phyloP scores from a whole-genome alignment of 768 basidiomycete species.

The Calvatia gigantea region DNA sequence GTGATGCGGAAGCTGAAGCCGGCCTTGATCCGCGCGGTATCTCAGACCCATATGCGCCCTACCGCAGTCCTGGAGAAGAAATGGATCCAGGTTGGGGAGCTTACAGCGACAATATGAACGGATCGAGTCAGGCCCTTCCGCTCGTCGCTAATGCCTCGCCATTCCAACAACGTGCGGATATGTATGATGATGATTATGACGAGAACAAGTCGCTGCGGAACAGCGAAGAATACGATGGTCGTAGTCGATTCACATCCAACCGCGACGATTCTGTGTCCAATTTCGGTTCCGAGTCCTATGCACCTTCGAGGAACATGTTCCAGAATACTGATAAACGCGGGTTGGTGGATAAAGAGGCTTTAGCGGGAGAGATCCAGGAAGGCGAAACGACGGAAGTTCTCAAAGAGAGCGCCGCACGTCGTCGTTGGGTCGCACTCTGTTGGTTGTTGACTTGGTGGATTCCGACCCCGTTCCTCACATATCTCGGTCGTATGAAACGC shows the following conservation, averaged over 20 bases:
- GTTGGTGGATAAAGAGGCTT: conserved; percentile 73
- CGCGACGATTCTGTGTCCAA: conserved; percentile 77
- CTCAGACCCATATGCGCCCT: conserved; percentile 77
- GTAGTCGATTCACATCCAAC: conserved; percentile 73
- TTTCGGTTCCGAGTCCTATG: conserved; percentile 90
- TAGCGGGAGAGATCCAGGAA: conserved; percentile 83
- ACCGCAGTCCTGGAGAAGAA: conserved; percentile 51
- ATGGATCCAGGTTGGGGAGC: conserved; percentile 32
- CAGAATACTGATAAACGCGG: conserved; percentile 74
- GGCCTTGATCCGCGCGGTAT: conserved; percentile 55
- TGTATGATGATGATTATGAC: conserved; percentile 78
- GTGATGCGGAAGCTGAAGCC: conserved; percentile 71
- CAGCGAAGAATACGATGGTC: conserved; percentile 77
- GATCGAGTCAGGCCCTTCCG: conserved; percentile 73
- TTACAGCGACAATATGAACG: conserved; percentile 47
- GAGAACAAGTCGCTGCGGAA: conserved; percentile 71
- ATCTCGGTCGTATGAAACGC: conserved; percentile 90
- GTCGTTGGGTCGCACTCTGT: conserved; percentile 84
- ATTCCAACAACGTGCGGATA: conserved; percentile 71
- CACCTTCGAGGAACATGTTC: conserved; percentile 96
- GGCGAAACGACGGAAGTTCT: conserved; percentile 86
- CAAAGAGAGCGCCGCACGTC: conserved; percentile 75
- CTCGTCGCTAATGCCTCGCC: conserved; percentile 82
- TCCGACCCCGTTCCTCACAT: conserved; percentile 65
- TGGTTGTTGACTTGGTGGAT: conserved; percentile 94